Percentiles rank a stretch among this genome's conserved stretches.
phyloP scores from a whole-genome alignment of 345 rosid species.

The Lagerstroemia speciosa region DNA sequence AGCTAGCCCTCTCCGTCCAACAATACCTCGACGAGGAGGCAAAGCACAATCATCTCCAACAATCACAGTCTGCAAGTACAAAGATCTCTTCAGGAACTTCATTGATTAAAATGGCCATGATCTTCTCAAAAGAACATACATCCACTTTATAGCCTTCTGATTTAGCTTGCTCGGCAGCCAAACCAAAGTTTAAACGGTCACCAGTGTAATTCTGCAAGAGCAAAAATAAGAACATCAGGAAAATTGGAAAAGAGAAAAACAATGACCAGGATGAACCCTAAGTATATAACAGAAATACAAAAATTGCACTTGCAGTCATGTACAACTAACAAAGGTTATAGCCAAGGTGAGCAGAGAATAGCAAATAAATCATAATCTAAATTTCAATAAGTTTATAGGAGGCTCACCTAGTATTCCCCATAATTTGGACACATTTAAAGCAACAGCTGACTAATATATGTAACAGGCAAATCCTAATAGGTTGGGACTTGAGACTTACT shows the following conservation, averaged over 20 bases:
- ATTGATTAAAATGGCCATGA: neutral
- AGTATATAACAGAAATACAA: neutral
- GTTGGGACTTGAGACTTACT: constrained; percentile 34
- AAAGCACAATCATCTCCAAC: constrained; percentile 98
- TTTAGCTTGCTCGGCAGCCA: constrained; percentile 99
- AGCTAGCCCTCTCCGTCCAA: constrained; percentile 92
- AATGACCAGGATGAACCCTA: neutral
- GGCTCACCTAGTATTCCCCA: too few relatives aligned
- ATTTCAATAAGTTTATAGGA: neutral
- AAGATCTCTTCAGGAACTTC: constrained; percentile 7
- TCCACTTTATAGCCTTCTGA: constrained; percentile 94
- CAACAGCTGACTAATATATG: neutral
- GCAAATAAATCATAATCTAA: neutral
- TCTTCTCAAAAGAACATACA: constrained; percentile 30
- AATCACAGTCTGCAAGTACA: constrained; percentile 58
- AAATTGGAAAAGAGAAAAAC: constrained; percentile 1
- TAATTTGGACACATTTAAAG: neutral
- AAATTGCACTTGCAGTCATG: neutral
- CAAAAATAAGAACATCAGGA: neutral
- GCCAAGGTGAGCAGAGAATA: neutral
- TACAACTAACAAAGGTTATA: neutral
- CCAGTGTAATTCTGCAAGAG: constrained; percentile 83
- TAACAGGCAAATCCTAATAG: constrained; percentile 3
- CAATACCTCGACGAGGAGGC: constrained; percentile 85
- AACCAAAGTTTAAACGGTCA: constrained; percentile 92